A percentile compares a stretch with the other conserved stretches of the same genome.
These are phyloP conservation scores for Erodium moschatum DNA, from an alignment of 441 rosid genomes.

Conservation along the genomic window DNA sequence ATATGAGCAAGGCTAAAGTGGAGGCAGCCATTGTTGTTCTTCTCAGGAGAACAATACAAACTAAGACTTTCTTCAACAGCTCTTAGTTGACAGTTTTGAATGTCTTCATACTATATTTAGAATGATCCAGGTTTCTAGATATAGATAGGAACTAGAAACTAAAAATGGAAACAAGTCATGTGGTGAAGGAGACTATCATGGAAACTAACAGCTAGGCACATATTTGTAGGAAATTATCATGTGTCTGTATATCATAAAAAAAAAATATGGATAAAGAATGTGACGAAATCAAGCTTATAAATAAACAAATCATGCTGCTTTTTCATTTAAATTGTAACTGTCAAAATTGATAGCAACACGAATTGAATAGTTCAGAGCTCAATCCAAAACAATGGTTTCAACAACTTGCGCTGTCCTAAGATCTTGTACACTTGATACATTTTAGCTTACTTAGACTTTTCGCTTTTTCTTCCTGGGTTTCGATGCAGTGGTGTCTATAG, in stretches of 20 bases:
- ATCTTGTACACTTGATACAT: conserved; percentile 25
- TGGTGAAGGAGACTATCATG: conserved; percentile 4
- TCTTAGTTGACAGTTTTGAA: background rate
- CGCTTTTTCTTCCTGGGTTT: conserved; percentile 61
- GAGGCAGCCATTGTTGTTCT: too few relatives aligned
- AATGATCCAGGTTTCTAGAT: background rate
- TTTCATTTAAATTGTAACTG: background rate
- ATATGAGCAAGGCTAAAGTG: background rate
- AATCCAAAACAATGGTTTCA: background rate
- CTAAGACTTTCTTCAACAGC: background rate
- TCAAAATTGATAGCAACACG: background rate
- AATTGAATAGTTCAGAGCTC: background rate
- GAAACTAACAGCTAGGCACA: background rate
- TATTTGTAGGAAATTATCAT: background rate
- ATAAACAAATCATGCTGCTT: background rate
- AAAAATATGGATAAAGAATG: background rate
- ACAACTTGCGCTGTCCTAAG: conserved; percentile 19
- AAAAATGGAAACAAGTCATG: background rate
- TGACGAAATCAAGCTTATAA: background rate
- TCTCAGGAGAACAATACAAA: too few relatives aligned
- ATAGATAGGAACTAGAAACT: background rate
- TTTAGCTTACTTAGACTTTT: conserved; percentile 19
- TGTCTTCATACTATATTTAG: background rate
- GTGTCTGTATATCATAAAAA: background rate
- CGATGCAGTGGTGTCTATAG: conserved; percentile 75